Evolutionary conservation across 208 protist genomes (phyloP), one percentile per base, ranked within the genome.

Genomic region (Leptomonas pyrrhocoris): DNA sequence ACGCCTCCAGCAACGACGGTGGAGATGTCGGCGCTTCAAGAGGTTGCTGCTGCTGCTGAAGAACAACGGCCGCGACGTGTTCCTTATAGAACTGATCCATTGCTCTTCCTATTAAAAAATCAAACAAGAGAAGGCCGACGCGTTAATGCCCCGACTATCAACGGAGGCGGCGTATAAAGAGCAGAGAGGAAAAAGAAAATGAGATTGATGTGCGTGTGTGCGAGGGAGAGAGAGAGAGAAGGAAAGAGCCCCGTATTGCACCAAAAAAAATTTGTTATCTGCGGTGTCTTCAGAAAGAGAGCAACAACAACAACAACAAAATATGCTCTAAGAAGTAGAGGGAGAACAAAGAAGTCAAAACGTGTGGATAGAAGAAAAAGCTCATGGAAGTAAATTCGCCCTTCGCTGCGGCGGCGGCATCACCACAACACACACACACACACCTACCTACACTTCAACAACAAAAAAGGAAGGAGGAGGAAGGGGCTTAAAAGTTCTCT

Each of bases 31-130:
- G 16, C 18, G 11, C 43, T 38, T 38, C 34, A 38, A 9, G 34
- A 12, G 34, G 9, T 9, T 38, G 34, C 34, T 38, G 34, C 34
- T 38, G 34, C 34, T 38, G 34, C 34, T 38, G 43, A 50, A 60
- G 27, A 2, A 70, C 40, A 15, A 30, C 23, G 9, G 64, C 27
- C 53, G 48, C 53, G 28, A 70, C 64, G 6, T 25, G 38, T n/a
- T 34, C 23, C 38, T 28, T 42, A 53, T 61, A 70, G 6, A 61
- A 42, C 8, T 25, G n/a, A 9, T 60, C 40, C 64, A 70, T 70
- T 1, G 15, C 34, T 38, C 7, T 38, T 38, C 3, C 34, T 38
- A 11, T n/a, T 13, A 28, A 4, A 53, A 48, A 42, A 42, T 42
- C 6, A 13, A 13, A 42, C 9, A 42, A 42, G 38, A 42, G 13